Evolutionary conservation across 2,329 filamentous ascomycete genomes (phyloP).

Genomic region (Aureobasidium musti): DNA sequence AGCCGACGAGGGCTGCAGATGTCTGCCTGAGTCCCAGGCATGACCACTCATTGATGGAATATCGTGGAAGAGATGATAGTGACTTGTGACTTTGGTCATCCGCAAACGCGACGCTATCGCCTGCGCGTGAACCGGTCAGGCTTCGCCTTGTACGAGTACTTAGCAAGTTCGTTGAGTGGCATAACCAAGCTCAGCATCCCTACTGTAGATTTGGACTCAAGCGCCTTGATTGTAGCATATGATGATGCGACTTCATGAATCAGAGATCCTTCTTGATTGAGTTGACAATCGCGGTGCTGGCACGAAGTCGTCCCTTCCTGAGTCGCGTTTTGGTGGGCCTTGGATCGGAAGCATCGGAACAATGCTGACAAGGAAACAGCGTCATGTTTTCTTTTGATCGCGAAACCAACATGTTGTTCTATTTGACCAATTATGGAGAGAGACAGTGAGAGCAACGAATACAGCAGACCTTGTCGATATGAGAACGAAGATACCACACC

Average conservation of each 20-base stretch:
- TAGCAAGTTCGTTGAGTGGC: not conserved
- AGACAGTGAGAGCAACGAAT: conserved; percentile 4
- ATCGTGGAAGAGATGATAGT: not conserved
- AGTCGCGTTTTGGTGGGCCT: conserved; percentile 20
- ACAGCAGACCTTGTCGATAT: conserved; percentile 4
- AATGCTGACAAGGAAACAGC: conserved; percentile 24
- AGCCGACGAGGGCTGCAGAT: conserved; percentile 7
- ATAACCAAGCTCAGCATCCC: no score
- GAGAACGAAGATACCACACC: conserved; percentile 26
- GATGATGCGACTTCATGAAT: not conserved
- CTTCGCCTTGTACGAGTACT: not conserved
- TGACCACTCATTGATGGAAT: not conserved
- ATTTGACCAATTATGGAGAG: conserved; percentile 9
- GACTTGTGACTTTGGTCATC: not conserved
- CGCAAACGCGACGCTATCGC: not conserved
- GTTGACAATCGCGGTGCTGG: not conserved
- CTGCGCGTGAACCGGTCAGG: not conserved
- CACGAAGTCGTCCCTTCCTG: conserved; percentile 12
- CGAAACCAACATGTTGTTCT: conserved; percentile 9
- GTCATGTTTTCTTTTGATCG: conserved; percentile 13
- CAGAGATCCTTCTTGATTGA: not conserved
- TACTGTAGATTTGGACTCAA: not conserved
- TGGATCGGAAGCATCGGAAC: conserved; percentile 23
- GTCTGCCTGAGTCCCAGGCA: not conserved
- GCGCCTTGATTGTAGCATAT: not conserved